Percentiles rank a stretch among this genome's conserved stretches.
phyloP scores from a whole-genome alignment of 2,329 filamentous ascomycete species.

The Monilinia fructicola region DNA sequence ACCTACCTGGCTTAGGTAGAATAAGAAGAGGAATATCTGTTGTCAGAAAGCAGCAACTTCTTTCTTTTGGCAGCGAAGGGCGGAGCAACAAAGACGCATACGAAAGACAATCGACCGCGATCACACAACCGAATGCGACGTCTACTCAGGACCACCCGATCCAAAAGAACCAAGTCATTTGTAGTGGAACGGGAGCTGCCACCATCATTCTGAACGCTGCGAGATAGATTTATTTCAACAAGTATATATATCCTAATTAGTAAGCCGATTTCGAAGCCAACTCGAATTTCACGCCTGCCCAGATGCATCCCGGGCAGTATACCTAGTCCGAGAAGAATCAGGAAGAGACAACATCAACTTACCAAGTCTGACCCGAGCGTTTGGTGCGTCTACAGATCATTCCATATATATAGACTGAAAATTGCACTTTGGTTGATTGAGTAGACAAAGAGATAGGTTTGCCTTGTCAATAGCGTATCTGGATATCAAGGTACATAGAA shows the following conservation, averaged over 20 bases:
- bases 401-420: not conserved
- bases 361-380: not conserved
- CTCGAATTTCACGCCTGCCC: not conserved
- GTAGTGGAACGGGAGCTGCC: not conserved
- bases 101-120: not conserved
- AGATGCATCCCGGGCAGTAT: not conserved
- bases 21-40: not conserved
- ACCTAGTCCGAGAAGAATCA: not conserved
- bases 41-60: not conserved
- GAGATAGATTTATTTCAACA: not conserved
- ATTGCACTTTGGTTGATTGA: not conserved
- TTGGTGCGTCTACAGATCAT: not conserved
- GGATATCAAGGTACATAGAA: not conserved
- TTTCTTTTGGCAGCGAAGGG: not conserved
- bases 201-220: not conserved
- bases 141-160: not conserved
- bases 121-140: accelerated
- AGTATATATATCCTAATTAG: not conserved
- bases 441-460: not conserved
- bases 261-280: not conserved
- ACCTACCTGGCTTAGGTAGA: not conserved
- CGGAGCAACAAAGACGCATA: not conserved
- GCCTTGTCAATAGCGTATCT: accelerated
- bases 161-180: not conserved
- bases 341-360: not conserved